Evolutionary conservation across 192 early-diverging fungal species (phyloP), one percentile per base, ranked within the genome.

Genomic region (Coemansia sp.): DNA sequence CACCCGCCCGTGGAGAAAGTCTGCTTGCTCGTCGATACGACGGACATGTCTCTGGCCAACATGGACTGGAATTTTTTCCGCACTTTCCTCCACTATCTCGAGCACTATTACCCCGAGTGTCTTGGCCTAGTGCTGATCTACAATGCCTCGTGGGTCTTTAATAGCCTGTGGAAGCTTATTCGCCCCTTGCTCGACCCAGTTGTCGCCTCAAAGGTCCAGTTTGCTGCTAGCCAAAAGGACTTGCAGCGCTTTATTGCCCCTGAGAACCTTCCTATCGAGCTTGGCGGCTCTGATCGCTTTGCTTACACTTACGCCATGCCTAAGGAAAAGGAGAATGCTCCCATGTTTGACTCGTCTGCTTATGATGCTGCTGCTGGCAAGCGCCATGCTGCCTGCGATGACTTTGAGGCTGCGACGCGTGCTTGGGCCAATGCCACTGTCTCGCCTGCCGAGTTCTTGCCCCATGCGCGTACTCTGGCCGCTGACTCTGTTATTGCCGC

Each of bases 31-130:
- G 94, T 96, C 67, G 93, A 96, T 76, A 78, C 95, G 65, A 90
- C 87, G n/a, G 88, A 88, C 10, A 93, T 96, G 68, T 82, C 89
- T 12, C 63, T 95, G 70, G 68, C 80, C 22, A 94, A 94, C 73
- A 90, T 95, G 90, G 93, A 96, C 78, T 91, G 88, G 70, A 82
- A 85, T 8, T 90, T 91, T 60, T 87, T 94, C 66, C 90, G 91
- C 69, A 91, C 95, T 41, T 88, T 96, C 27, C 72, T 95, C 41
- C 83, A 85, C 60, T 92, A 89, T 78, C 89, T 97, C 70, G 91
- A 96, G 78, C 88, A 90, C 52, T 95, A 95, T 79, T 97, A 97
- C 74, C 96, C 96, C 2, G 96, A 97, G 73, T 91, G 88, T 16
- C 87, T 97, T 6, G 96, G 94, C 41, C 75, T 87, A 8, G 89